These are phyloP conservation scores for Ustilago nuda DNA, from an alignment of 1,284 basidiomycete species.

Conservation along the genomic window DNA sequence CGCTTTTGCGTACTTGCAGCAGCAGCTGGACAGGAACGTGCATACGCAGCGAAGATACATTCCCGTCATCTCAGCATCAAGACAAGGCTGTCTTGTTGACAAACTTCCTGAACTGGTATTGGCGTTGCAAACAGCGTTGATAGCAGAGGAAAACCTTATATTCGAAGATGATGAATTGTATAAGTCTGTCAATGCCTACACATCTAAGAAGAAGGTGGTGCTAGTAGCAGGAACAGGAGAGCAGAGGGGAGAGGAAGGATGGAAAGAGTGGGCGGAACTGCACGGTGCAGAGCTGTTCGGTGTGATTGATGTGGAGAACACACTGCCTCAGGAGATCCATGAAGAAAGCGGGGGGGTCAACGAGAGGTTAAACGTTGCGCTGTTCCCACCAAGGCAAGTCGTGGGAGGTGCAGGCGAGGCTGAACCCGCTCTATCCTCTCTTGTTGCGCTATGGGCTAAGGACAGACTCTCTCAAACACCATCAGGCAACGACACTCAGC, in stretches of 20 bases:
- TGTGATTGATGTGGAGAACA: slow-evolving; percentile 38
- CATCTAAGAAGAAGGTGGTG: slow-evolving; percentile 39
- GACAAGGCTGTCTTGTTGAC: slow-evolving; percentile 9
- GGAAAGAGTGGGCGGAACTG: slow-evolving; percentile 43
- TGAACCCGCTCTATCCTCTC: slow-evolving; percentile 32
- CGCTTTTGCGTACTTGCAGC: slow-evolving; percentile 32
- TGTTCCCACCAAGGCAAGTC: slow-evolving; percentile 23
- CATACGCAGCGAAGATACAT: slow-evolving; percentile 44
- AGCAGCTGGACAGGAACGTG: slow-evolving; percentile 14
- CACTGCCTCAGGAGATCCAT: slow-evolving; percentile 33
- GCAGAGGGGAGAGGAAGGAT: slow-evolving; percentile 18
- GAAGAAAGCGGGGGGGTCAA: slow-evolving; percentile 29
- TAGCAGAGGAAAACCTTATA: slow-evolving; percentile 34
- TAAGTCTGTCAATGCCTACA: slow-evolving; percentile 36
- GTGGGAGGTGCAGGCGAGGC: slow-evolving; percentile 27
- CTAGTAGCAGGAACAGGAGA: slow-evolving; percentile 32
- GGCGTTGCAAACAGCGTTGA: slow-evolving; percentile 38
- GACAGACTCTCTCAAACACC: slow-evolving; percentile 4
- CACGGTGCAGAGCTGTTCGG: slow-evolving; percentile 45
- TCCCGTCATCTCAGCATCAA: slow-evolving; percentile 27
- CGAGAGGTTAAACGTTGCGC: slow-evolving; percentile 30
- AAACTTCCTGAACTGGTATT: slow-evolving; percentile 23
- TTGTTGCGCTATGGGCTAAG: slow-evolving; percentile 48
- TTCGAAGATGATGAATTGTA: slow-evolving; percentile 48
- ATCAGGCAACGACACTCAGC: background rate